Percentiles rank a stretch among this genome's conserved stretches.
These are phyloP conservation scores for Colletotrichum sp. DNA, from an alignment of 2,329 filamentous ascomycete genomes.

Conservation along the genomic window DNA sequence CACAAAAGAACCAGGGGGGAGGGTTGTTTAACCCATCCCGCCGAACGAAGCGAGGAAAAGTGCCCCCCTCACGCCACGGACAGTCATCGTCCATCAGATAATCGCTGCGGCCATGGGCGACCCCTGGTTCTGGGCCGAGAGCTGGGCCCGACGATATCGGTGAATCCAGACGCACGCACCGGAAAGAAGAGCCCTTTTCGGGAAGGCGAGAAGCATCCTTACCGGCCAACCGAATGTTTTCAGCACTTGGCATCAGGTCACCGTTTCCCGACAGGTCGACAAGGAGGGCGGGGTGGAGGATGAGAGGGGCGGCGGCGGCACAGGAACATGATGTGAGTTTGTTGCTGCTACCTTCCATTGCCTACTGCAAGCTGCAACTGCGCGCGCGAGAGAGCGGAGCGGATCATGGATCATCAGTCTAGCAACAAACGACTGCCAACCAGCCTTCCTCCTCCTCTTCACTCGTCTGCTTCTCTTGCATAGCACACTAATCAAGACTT, in stretches of 20 bases:
- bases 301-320: neutral
- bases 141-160: conserved; percentile 2
- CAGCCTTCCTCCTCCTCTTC: neutral
- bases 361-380: neutral
- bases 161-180: neutral
- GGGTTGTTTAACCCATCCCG: neutral
- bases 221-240: neutral
- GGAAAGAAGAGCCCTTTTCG: conserved; percentile 4
- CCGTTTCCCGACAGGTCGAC: neutral
- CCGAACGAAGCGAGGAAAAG: neutral
- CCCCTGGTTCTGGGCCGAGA: neutral
- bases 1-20: neutral
- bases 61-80: conserved; percentile 7
- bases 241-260: conserved; percentile 13
- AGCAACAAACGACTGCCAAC: neutral
- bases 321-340: neutral
- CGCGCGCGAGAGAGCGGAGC: neutral
- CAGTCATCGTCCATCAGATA: conserved; percentile 3
- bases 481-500: neutral
- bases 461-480: neutral
- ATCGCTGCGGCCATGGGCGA: neutral
- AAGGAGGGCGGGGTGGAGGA: neutral
- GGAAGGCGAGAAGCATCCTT: neutral
- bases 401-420: neutral
- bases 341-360: neutral